Base-by-base conservation (phyloP, 2,329 filamentous ascomycete species). In the Rhinocladiella mackenziei region DNA sequence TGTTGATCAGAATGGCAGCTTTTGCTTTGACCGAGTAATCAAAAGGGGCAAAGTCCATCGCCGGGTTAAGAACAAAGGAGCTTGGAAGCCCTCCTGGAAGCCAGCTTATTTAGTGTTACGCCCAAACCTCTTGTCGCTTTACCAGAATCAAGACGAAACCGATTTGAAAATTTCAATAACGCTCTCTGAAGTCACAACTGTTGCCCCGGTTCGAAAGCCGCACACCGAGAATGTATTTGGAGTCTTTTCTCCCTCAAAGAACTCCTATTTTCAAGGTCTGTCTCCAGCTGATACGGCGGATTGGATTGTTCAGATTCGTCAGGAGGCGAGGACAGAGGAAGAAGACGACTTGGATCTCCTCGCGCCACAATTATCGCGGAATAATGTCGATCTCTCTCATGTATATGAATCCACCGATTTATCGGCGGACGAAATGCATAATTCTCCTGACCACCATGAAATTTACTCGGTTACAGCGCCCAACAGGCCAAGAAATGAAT, bases 1-100 rank as follows among this genome's bases (percentile, higher is more conserved):
- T 3, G 88, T 97, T 53, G 94, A 91, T 62, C 84, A 94, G 65
- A 89, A 94, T 65, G 92, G 92, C 51, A 92, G 88, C 65, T 98
- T 95, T 64, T 89, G 92, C 60, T 94, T 94, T 60, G 92, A 98
- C 65, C 83, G 89, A 38, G 86, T 97, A 43, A 77, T 97, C 64
- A 97, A 94, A 70, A 81, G 84, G 45, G 89, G 91, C 47, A 84
- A 84, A 56, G 81, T 95, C 28, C 78, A 85, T 61, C 94, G 94
- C 68, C 81, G 91, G 56, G 94, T 89, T 13, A 84, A 89, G 58
- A 95, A 91, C 72, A 97, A 91, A 48, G 47, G 68, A 61, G 65
- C 64, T 39, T 72, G 70, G 54, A 61, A 62, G 49, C 66, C 95
- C 81, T 82, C 85, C 51, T 98, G 92, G 92, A 94, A 94, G 69